Percentiles rank a stretch among this genome's conserved stretches.
phyloP scores from a whole-genome alignment of 352 stramenopile genomes.

The Thalassiosira livingstoniorum region DNA sequence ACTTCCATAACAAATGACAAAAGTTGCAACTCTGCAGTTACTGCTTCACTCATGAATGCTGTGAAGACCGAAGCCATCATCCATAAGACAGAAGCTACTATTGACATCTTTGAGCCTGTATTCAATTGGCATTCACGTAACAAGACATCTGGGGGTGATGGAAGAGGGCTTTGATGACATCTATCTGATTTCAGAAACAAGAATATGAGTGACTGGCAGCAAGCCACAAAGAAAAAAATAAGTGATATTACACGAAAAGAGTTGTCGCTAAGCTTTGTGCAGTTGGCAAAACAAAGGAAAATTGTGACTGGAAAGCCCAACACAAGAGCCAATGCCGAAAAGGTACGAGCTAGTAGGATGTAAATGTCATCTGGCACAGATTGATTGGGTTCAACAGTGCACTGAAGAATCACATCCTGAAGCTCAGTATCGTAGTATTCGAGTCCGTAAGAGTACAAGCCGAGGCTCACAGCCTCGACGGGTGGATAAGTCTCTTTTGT shows the following conservation, averaged over 20 bases:
- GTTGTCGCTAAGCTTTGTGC: constrained; percentile 26
- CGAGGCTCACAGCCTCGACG: constrained; percentile 16
- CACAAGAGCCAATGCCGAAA: constrained; percentile 53
- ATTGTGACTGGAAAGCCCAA: constrained; percentile 55
- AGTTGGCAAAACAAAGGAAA: constrained; percentile 28
- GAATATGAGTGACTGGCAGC: constrained; percentile 37
- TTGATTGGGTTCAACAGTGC: not conserved
- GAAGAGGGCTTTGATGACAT: constrained; percentile 6
- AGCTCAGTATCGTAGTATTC: constrained; percentile 11
- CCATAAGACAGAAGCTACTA: constrained; percentile 25
- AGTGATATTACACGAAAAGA: constrained; percentile 19
- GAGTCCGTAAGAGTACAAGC: constrained; percentile 24
- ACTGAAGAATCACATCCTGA: constrained; percentile 12
- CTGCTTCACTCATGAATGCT: constrained; percentile 5
- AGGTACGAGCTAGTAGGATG: constrained; percentile 21
- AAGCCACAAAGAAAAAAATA: constrained; percentile 26
- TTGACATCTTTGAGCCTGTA: constrained; percentile 21
- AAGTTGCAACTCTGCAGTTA: constrained; percentile 15
- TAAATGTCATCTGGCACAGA: constrained; percentile 28
- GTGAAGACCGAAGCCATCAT: constrained; percentile 17
- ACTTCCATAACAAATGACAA: not conserved
- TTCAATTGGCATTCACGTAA: constrained; percentile 16
- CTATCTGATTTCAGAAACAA: constrained; percentile 23
- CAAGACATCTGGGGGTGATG: not conserved
- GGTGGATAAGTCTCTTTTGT: not conserved